Base-by-base conservation (phyloP, 352 stramenopile genomes). In the Phytophthora kernoviae region DNA sequence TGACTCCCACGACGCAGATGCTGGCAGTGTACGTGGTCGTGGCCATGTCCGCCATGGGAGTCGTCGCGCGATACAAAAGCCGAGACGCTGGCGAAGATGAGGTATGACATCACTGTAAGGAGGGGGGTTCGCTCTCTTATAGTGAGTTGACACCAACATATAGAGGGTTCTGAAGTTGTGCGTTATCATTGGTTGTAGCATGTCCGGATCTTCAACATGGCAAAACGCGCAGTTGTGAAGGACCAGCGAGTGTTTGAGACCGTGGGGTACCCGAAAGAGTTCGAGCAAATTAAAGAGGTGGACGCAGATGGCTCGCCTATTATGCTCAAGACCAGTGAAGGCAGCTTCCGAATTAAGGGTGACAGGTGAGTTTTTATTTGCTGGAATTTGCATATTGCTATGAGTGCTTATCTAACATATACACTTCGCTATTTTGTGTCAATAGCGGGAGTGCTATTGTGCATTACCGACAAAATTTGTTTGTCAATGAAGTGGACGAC, bases 211-310 rank as follows among this genome's bases (percentile, higher is more conserved):
- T 89, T 76, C 52, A 92, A 92, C 58, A 82, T 90, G 72, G 83
- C 83, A 20, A 90, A 90, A 54, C 78, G 83, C 15, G 80, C 80
- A 1, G 80, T 92, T 0, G 78, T 88, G 8, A 92, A 92, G 32
- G 83, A 92, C 32, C 80, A 72, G 7, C 80, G 83, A 2, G 70
- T 92, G 55, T 92, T 92, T 34, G 80, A 88, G 54, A 67, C 72
- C 8, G 66, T 92, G 10, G 83, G 83, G 0, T 92, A 92, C 62
- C 83, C 83, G 36, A 90, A 90, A 57, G 68, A 83, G 3, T 92
- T 90, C 43, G 68, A 90, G 33, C 72, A 61, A 34, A 59, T 81
- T 18, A n/a, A 41, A 5, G 39, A 62, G 21, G 14, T 54, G n/a
- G 61, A 68, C 11, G 48, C 40, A 1, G 59, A 68, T 11, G 63